A percentile compares a stretch with the other conserved stretches of the same genome.
phyloP scores from a whole-genome alignment of 768 basidiomycete species.

The Mycena capillaripes region DNA sequence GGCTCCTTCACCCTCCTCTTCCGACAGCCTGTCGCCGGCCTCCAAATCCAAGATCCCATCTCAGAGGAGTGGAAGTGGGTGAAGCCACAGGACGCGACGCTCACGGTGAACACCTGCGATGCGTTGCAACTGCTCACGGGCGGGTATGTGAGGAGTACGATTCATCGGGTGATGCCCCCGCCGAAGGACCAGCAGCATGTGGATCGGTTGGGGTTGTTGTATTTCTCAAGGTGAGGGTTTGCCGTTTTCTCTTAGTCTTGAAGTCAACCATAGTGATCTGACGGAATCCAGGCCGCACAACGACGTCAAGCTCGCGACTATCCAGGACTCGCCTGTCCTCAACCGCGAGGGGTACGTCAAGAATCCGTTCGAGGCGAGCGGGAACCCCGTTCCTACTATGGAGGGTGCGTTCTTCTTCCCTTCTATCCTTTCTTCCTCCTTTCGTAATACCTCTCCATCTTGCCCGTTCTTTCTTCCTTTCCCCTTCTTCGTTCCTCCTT shows the following conservation, averaged over 20 bases:
- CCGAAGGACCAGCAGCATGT: conserved; percentile 66
- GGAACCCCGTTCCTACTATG: conserved; percentile 61
- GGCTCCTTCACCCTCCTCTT: conserved; percentile 67
- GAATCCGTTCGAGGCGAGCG: conserved; percentile 61
- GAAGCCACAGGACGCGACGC: conserved; percentile 62
- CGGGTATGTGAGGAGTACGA: conserved; percentile 59
- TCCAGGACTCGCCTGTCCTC: conserved; percentile 59
- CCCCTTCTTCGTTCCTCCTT: no score
- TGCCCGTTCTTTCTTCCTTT: no score
- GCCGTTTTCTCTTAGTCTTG: not conserved
- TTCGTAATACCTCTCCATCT: no score
- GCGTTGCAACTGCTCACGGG: conserved; percentile 63
- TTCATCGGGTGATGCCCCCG: conserved; percentile 61
- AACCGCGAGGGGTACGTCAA: conserved; percentile 58
- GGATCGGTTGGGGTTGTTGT: conserved; percentile 65
- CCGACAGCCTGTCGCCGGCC: conserved; percentile 67
- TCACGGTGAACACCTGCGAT: conserved; percentile 67
- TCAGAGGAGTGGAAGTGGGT: conserved; percentile 69
- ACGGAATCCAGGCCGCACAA: conserved; percentile 54
- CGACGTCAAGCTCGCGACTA: conserved; percentile 56
- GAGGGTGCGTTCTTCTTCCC: conserved; percentile 45
- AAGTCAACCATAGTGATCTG: not conserved
- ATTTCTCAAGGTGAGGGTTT: conserved; percentile 58
- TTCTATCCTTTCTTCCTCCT: no score
- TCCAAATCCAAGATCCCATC: conserved; percentile 63